A percentile compares a stretch with the other conserved stretches of the same genome.
These are phyloP conservation scores for Glycine latifolia DNA, from an alignment of 306 rosid genomes.

Conservation along the genomic window DNA sequence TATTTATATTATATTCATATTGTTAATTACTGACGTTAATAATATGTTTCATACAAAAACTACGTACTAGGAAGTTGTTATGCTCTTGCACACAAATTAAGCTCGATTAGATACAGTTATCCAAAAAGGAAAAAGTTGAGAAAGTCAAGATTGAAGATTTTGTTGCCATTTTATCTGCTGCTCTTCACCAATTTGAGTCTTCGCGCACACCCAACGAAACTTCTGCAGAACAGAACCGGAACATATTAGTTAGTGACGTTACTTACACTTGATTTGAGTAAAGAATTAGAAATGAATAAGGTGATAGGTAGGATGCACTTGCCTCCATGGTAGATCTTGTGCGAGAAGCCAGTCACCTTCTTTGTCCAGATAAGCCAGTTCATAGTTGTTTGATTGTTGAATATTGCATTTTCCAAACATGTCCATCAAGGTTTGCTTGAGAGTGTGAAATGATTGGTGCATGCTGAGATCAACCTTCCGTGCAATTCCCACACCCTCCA, in stretches of 20 bases:
- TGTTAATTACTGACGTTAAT: slow-evolving; percentile 1
- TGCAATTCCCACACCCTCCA: slow-evolving; percentile 91
- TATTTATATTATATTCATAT: neutral
- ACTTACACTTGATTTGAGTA: too few species aligned
- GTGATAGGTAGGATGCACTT: neutral
- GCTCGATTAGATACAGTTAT: slow-evolving; percentile 42
- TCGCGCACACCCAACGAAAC: slow-evolving; percentile 60
- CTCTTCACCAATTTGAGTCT: slow-evolving; percentile 71
- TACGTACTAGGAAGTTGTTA: neutral
- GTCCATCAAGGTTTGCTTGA: slow-evolving; percentile 61
- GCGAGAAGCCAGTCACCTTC: slow-evolving; percentile 92
- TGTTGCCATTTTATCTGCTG: slow-evolving; percentile 1
- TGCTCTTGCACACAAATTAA: neutral
- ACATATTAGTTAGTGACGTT: too few species aligned
- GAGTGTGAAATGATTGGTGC: slow-evolving; percentile 63
- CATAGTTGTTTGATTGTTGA: slow-evolving; percentile 50
- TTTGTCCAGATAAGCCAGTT: slow-evolving; percentile 70
- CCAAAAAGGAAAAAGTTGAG: neutral
- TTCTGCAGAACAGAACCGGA: slow-evolving; percentile 51
- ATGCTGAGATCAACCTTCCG: slow-evolving; percentile 70
- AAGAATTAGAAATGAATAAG: too few species aligned
- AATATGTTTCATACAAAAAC: slow-evolving; percentile 3
- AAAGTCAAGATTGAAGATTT: neutral
- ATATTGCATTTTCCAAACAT: slow-evolving; percentile 72
- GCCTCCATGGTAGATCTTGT: slow-evolving; percentile 86